Evolutionary conservation across 2,329 filamentous ascomycete genomes (phyloP).

Genomic region (Diplocarpon mali): DNA sequence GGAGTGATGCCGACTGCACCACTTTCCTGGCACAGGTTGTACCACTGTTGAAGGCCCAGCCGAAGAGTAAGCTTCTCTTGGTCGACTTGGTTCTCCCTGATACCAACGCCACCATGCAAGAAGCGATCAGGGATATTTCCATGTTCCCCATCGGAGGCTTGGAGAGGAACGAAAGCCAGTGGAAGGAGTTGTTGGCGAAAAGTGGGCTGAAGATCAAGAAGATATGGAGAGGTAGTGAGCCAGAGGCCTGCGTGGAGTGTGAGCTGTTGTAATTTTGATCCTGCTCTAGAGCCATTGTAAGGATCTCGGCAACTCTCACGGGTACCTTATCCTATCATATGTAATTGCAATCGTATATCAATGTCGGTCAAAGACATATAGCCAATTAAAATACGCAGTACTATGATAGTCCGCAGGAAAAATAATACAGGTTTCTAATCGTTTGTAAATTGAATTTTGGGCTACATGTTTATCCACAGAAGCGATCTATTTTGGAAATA

Average conservation of each 20-base stretch:
- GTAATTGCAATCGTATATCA: too few species aligned
- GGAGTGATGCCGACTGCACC: slow-evolving; percentile 16
- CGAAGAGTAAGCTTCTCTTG: slow-evolving; percentile 17
- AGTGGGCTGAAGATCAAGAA: slow-evolving; percentile 19
- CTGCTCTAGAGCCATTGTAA: too few species aligned
- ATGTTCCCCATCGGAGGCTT: slow-evolving; percentile 20
- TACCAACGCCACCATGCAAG: slow-evolving; percentile 14
- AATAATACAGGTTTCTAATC: too few species aligned
- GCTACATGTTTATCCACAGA: too few species aligned
- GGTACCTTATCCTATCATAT: too few species aligned
- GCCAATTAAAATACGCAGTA: too few species aligned
- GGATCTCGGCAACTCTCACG: too few species aligned
- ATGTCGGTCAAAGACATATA: too few species aligned
- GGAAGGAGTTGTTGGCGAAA: slow-evolving; percentile 15
- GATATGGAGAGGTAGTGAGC: slow-evolving; percentile 20
- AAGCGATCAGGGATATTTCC: slow-evolving; percentile 15
- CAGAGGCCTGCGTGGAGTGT: slow-evolving; percentile 13
- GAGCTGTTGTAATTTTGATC: background rate
- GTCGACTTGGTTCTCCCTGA: slow-evolving; percentile 20
- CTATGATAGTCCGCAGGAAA: too few species aligned
- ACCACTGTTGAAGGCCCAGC: slow-evolving; percentile 12
- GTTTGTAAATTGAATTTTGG: too few species aligned
- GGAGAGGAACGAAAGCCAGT: slow-evolving; percentile 18
- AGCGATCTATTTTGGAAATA: too few species aligned
- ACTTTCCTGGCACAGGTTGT: slow-evolving; percentile 12